Base-by-base conservation (phyloP, 83 land plant species). In the Larix sibirica region DNA sequence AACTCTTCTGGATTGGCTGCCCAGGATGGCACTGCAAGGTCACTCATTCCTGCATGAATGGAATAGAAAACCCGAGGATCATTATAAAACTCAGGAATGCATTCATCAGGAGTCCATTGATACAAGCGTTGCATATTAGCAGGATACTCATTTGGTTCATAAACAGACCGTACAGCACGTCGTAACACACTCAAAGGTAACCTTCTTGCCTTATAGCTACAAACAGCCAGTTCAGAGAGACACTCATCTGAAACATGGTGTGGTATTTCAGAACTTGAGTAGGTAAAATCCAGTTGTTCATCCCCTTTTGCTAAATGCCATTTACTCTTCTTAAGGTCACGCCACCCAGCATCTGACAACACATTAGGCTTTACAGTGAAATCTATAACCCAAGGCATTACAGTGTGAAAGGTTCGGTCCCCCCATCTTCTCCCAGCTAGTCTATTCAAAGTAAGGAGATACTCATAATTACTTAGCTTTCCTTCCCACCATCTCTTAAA, bases 331-430 rank as follows among this genome's bases (percentile, higher is more conserved):
- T 87, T 87, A 38, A 97, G 87, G 85, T 97, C 98, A 60, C 99
- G 83, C 99, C 99, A 97, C 9, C 99, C 99, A 64, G 79, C 69
- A 71, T 92, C 87, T 79, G 88, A 87, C 38, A 79, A 84, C 81
- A 89, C 91, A 85, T 92, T 94, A 61, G 99, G 98, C 82, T 88
- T 95, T 65, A 77, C 89, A 84, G 88, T 97, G 86, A 97, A 97
- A 88, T 97, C 99, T 78, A 95, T 94, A 4, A 97, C 99, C 99
- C 99, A 97, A 14, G 99, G 99, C 98, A 97, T 97, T n/a, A 97
- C 98, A 23, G 86, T 90, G 79, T 95, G 95, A 84, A 97, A 94
- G 50, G 91, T 87, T 73, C 90, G 91, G 83, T 97, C 99, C 2
- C 98, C 98, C 99, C 99, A 97, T 81, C 94, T 92, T 87, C 99